Evolutionary conservation across 2,329 filamentous ascomycete species (phyloP), one percentile per base, ranked within the genome.

Genomic region (Cercospora sp.): DNA sequence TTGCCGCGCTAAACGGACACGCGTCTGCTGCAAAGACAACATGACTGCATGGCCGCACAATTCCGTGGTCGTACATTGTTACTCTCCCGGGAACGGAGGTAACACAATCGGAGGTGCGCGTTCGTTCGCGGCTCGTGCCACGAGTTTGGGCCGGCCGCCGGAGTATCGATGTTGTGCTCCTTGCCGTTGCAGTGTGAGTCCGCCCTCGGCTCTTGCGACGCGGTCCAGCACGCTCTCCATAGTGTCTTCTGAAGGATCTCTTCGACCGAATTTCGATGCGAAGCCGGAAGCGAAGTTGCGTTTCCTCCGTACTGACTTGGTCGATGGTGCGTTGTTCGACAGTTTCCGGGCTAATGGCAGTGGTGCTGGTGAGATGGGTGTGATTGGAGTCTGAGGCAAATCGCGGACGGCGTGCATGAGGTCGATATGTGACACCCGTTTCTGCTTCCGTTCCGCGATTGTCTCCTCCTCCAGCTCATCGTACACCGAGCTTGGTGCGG

Each of bases 111-210:
- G 63, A 7, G 76, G 74, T 4, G 72, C 77, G 18, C 77, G 76
- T 69, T 79, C 76, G 62, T 73, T 76, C 2, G 75, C 77, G 28
- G 73, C 76, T 20, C 77, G 74, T 8, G 77, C 69, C 13, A 78
- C 64, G 71, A 79, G 71, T 69, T 75, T 78, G 8, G 69, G 66
- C 51, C 67, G 70, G 51, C 53, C 60, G 45, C 67, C 71, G 31
- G 71, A 65, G 60, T 58, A 67, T 13, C 71, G 67, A n/a, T 66
- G 68, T 12, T 65, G 60, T 64, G 63, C 62, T 13, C 60, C 53
- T 42, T 67, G 66, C 20, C 64, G 40, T 60, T 65, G 63, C n/a
- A 58, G 18, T 7, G 48, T 64, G 30, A 64, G 70, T 51, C 20
- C 16, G 13, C 12, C 30, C 48, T 53, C 48, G 62, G 62, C 62